A percentile compares a stretch with the other conserved stretches of the same genome.
These are phyloP conservation scores for Sporothrix schenckii DNA, from an alignment of 2,329 filamentous ascomycete genomes.

Conservation along the genomic window DNA sequence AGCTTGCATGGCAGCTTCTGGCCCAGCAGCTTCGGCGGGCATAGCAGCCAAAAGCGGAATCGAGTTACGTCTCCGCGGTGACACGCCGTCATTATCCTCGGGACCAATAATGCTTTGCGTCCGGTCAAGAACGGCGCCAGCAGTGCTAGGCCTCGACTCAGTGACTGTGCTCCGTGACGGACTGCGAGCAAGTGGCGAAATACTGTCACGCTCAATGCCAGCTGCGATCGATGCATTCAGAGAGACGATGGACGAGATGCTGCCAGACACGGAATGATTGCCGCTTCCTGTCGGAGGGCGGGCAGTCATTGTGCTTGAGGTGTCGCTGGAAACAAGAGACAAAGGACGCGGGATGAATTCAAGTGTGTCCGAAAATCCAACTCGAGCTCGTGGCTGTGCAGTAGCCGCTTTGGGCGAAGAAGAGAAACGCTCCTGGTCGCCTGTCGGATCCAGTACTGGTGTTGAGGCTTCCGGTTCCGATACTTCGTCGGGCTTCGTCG, in stretches of 20 bases:
- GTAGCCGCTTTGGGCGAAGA: slow-evolving; percentile 28
- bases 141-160: slow-evolving; percentile 67
- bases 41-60: slow-evolving; percentile 58
- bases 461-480: not conserved
- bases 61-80: slow-evolving; percentile 60
- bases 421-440: slow-evolving; percentile 33
- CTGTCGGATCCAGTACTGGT: slow-evolving; percentile 9
- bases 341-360: slow-evolving; percentile 82
- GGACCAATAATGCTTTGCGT: slow-evolving; percentile 46
- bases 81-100: slow-evolving; percentile 41
- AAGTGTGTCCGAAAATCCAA: slow-evolving; percentile 81
- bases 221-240: slow-evolving; percentile 50
- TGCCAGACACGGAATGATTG: slow-evolving; percentile 75
- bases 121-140: slow-evolving; percentile 68
- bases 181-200: slow-evolving; percentile 45
- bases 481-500: not conserved
- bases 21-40: slow-evolving; percentile 41
- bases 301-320: slow-evolving; percentile 73
- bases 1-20: slow-evolving; percentile 37
- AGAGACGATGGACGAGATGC: slow-evolving; percentile 76
- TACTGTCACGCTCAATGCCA: slow-evolving; percentile 47
- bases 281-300: slow-evolving; percentile 46
- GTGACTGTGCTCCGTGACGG: slow-evolving; percentile 46
- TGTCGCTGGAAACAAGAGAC: slow-evolving; percentile 82
- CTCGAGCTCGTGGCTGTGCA: slow-evolving; percentile 58